Evolutionary conservation across 495 filamentous ascomycete genomes (phyloP), one percentile per base, ranked within the genome.

Genomic region (Neurospora sp.): DNA sequence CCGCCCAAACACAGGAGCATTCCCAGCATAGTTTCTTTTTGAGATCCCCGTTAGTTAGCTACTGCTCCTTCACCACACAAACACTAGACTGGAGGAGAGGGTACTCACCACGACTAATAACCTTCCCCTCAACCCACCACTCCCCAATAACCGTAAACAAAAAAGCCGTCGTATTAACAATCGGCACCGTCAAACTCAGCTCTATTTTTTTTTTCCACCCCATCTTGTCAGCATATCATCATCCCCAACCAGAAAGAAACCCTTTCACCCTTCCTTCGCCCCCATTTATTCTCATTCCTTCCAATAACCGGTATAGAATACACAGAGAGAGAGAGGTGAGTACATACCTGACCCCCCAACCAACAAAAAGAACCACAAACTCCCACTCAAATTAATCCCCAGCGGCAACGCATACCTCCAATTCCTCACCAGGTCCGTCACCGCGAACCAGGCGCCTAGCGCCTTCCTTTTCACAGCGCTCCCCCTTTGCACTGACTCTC

Each of bases 291-390:
- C 27, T 27, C 27, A 27, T 40, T 40, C 10, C n/a, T 48, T 48
- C 20, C 18, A n/a, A 6, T n/a, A 16, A 18, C 14, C 40, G 14
- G 40, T 35, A 5, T 42, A n/a, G 12, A 41, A 35, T 35, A 31
- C 3, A 31, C 4, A 41, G 40, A 41, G 27, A 27, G 27, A 27
- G 27, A 0, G 0, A 0, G 4, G 0, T 4, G 31, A 31, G 31
- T 45, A 45, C 44, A 20, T 45, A 20, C 44, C 44, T 9, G 18
- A 20, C 3, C 94, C 88, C 71, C 96, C 96, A 84, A 99, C 93
- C 74, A 99, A 83, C 76, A 98, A 80, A 78, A 99, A 99, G 77
- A 99, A 99, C 96, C 96, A 99, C 74, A 99, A 87, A 77, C 93
- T 97, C 72, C 96, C 96, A 41, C 96, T 97, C 76, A 98, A 81